A percentile compares a stretch with the other conserved stretches of the same genome.
Conservation (phyloP, 495 filamentous ascomycete species). For the Tuber aestivum region DNA sequence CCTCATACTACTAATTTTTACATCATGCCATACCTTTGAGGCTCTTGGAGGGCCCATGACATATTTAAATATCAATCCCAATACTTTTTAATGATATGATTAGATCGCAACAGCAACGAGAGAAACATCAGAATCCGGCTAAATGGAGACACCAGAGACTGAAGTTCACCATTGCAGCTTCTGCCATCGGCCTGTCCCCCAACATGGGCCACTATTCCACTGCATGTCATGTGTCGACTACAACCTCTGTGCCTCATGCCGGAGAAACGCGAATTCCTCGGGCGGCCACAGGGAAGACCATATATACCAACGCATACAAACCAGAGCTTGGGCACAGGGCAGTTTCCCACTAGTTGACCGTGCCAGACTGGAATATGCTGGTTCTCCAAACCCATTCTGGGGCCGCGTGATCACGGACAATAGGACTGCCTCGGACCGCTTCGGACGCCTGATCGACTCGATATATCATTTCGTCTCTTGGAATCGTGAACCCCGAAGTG, state of each 20-base stretch:
- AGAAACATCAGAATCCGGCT: not conserved
- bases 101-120: not conserved
- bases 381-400: not conserved
- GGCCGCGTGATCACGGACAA: not conserved
- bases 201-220: not conserved
- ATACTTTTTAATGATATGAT: not conserved
- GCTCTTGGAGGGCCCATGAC: not conserved
- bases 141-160: not conserved
- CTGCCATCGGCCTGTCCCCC: not conserved
- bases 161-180: not conserved
- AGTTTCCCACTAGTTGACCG: not conserved
- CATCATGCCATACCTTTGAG: not conserved
- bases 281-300: not conserved
- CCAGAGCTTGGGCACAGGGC: not conserved
- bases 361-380: not conserved
- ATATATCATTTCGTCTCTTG: not conserved
- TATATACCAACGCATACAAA: not conserved
- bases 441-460: not conserved
- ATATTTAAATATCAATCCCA: constrained; percentile 1
- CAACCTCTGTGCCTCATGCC: not conserved
- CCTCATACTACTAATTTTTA: not conserved
- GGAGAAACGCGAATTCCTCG: not conserved
- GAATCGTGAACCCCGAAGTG: not conserved
- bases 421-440: not conserved
- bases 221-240: not conserved